Conservation (phyloP, 805 yeast genomes). For the Saturnispora dispora region DNA sequence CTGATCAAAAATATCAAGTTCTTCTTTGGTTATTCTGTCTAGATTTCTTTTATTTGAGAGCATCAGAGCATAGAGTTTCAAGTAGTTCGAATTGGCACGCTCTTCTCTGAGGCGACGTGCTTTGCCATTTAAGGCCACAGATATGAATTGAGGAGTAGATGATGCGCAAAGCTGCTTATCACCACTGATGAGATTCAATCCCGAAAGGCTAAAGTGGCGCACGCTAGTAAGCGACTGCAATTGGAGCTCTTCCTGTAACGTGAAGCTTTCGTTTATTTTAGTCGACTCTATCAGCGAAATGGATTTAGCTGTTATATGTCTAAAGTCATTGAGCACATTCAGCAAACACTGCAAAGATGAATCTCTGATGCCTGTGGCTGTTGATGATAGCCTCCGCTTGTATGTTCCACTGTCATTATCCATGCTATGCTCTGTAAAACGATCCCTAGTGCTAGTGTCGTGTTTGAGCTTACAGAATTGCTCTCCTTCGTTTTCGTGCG, state of each 20-base stretch:
- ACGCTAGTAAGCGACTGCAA: background rate
- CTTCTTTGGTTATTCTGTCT: conserved; percentile 29
- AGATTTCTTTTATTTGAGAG: conserved; percentile 27
- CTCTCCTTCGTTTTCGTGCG: background rate
- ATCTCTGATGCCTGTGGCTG: background rate
- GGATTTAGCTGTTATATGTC: background rate
- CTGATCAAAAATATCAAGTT: conserved; percentile 27
- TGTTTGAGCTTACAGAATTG: background rate
- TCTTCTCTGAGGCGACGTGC: conserved; percentile 32
- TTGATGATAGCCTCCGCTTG: background rate
- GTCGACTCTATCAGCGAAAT: background rate
- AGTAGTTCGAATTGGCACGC: conserved; percentile 39
- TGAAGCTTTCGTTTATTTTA: background rate
- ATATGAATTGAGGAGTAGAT: background rate
- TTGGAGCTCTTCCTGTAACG: background rate
- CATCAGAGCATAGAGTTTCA: conserved; percentile 43
- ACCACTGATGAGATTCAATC: background rate
- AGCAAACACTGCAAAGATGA: background rate
- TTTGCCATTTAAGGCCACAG: conserved; percentile 9
- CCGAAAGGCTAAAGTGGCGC: background rate
- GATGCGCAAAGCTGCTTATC: background rate
- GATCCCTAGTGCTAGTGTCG: background rate
- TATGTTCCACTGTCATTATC: background rate
- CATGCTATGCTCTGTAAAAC: background rate
- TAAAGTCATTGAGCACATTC: background rate